Conservation (phyloP, 345 rosid genomes). For the Litchi chinensis region DNA sequence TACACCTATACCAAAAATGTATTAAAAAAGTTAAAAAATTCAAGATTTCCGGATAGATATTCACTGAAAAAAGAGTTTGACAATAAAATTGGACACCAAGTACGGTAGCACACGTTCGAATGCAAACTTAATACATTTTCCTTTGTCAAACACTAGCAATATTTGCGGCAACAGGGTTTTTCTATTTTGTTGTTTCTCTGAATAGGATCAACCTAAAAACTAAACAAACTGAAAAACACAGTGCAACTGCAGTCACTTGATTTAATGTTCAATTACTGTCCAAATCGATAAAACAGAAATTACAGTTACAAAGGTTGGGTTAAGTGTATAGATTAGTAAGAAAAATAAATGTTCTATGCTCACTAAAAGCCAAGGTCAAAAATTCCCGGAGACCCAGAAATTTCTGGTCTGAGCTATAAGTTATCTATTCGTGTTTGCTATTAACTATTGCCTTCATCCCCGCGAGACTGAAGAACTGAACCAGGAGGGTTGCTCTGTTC, state of each 20-base stretch:
- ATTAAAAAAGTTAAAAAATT: too few species aligned
- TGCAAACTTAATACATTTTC: background rate
- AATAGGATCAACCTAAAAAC: background rate
- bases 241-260: background rate
- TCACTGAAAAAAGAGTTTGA: background rate
- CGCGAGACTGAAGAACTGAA: constrained; percentile 31
- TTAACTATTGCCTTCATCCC: constrained; percentile 44
- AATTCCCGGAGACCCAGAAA: constrained; percentile 15
- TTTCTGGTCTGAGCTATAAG: constrained; percentile 5
- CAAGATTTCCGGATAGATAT: background rate
- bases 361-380: constrained; percentile 15
- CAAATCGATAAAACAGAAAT: background rate
- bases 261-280: constrained; percentile 5
- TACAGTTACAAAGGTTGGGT: constrained; percentile 9
- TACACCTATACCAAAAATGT: too few species aligned
- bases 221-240: background rate
- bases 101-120: background rate
- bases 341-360: constrained; percentile 19
- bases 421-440: background rate
- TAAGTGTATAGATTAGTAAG: constrained; percentile 29
- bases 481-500: constrained; percentile 45
- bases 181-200: too few species aligned
- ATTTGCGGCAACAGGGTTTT: background rate
- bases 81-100: background rate
- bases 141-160: background rate